Conservation (phyloP, 345 rosid species). For the Aquilaria malaccensis region DNA sequence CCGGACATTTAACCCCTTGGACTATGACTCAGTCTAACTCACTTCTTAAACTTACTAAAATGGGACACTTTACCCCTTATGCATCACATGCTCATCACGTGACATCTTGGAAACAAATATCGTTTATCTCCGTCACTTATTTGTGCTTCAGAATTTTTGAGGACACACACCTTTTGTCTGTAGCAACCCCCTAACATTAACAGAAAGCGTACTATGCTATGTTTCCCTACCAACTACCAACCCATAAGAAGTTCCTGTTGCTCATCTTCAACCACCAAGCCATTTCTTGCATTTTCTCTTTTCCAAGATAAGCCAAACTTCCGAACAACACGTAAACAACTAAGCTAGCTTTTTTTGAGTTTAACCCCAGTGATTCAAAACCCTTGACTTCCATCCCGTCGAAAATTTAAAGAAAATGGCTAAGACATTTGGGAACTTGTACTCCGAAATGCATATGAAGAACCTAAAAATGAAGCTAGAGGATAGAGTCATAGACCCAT, state of each 20-base stretch:
- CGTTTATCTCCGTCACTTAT: constrained; percentile 5
- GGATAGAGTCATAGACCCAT: not conserved
- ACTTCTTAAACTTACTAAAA: no score
- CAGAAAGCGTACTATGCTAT: constrained; percentile 34
- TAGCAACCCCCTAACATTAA: constrained; percentile 18
- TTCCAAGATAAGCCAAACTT: constrained; percentile 34
- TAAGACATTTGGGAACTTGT: not conserved
- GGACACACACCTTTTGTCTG: constrained; percentile 41
- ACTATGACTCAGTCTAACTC: no score
- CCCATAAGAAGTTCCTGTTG: constrained; percentile 42
- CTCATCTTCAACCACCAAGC: constrained; percentile 31
- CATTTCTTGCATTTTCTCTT: constrained; percentile 42
- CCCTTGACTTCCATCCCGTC: constrained; percentile 30
- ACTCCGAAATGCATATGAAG: no score
- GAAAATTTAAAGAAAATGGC: constrained; percentile 15
- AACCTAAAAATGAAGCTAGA: not conserved
- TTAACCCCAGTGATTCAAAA: no score
- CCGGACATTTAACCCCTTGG: no score
- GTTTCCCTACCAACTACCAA: constrained; percentile 32
- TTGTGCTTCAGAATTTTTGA: constrained; percentile 40
- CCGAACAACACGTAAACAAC: constrained; percentile 8
- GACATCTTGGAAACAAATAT: no score
- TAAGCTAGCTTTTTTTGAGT: no score
- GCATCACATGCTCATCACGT: no score
- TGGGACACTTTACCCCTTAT: no score